Conservation (phyloP, 495 filamentous ascomycete species). For the Penicillium herquei region DNA sequence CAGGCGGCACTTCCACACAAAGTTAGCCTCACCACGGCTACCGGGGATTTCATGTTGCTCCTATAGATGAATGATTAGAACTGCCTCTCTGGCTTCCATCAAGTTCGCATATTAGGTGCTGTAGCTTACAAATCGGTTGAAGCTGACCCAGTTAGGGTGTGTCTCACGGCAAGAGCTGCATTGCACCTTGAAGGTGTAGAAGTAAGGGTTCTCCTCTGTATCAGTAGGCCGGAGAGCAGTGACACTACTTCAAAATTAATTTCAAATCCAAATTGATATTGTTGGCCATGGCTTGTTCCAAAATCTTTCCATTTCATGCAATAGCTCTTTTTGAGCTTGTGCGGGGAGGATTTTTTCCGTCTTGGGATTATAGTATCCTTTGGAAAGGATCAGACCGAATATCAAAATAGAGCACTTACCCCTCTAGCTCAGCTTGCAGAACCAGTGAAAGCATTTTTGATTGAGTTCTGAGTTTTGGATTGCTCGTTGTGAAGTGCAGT, state of each 20-base stretch:
- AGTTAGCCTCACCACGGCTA: constrained; percentile 92
- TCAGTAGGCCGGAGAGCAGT: constrained; percentile 85
- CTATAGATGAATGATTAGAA: constrained; percentile 40
- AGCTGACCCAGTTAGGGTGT: constrained; percentile 81
- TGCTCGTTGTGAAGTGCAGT: constrained; percentile 7
- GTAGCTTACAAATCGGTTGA: constrained; percentile 81
- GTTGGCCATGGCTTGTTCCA: not conserved
- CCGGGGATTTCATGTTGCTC: constrained; percentile 84
- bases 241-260: constrained; percentile 56
- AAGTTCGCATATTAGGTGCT: not conserved
- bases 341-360: constrained; percentile 1
- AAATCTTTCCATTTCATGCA: constrained; percentile 3
- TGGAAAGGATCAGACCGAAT: not conserved
- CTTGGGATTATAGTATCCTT: not conserved
- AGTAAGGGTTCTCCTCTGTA: constrained; percentile 76
- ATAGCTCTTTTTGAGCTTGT: not conserved
- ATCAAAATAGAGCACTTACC: constrained; percentile 43
- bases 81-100: too few species aligned
- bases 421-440: constrained; percentile 75
- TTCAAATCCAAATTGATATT: not conserved
- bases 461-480: constrained; percentile 6
- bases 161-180: constrained; percentile 92
- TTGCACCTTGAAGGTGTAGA: constrained; percentile 94
- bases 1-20: constrained; percentile 95
- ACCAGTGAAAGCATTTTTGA: constrained; percentile 72